A percentile compares a stretch with the other conserved stretches of the same genome.
These are phyloP conservation scores for Myxozyma kluyveri DNA, from an alignment of 805 yeast species.

Conservation along the genomic window DNA sequence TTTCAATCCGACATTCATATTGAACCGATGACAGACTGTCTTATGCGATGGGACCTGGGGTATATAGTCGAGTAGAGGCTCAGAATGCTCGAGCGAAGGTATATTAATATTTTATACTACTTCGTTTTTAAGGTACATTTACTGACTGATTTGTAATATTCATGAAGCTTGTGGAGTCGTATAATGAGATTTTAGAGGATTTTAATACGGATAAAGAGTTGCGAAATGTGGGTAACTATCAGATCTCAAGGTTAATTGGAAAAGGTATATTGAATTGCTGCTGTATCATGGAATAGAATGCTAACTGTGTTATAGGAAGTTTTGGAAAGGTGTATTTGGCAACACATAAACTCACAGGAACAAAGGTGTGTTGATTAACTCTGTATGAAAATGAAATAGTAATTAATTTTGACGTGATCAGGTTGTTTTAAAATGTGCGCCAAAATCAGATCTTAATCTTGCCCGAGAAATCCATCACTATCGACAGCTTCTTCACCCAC, in stretches of 20 bases:
- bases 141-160: background rate
- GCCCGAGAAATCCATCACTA: slow-evolving; percentile 90
- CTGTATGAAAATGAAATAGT: background rate
- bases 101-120: slow-evolving; percentile 1
- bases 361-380: slow-evolving; percentile 44
- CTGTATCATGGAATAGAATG: background rate
- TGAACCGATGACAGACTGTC: too few species aligned
- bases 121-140: background rate
- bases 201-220: slow-evolving; percentile 47
- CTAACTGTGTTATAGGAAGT: slow-evolving; percentile 38
- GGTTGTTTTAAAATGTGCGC: slow-evolving; percentile 79
- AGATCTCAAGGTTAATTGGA: slow-evolving; percentile 71
- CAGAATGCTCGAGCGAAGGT: slow-evolving; percentile 47
- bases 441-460: slow-evolving; percentile 73
- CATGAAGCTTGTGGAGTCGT: slow-evolving; percentile 56
- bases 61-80: slow-evolving; percentile 30
- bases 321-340: slow-evolving; percentile 92
- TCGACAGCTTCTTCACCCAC: slow-evolving; percentile 75
- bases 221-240: slow-evolving; percentile 76
- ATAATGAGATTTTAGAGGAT: slow-evolving; percentile 55
- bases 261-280: slow-evolving; percentile 52
- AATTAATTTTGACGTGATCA: slow-evolving; percentile 9
- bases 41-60: slow-evolving; percentile 15
- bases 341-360: slow-evolving; percentile 65
- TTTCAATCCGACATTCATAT: too few species aligned